Evolutionary conservation across 257 asterid species (phyloP), one percentile per base, ranked within the genome.

Genomic region (Fraxinus cuspidata): DNA sequence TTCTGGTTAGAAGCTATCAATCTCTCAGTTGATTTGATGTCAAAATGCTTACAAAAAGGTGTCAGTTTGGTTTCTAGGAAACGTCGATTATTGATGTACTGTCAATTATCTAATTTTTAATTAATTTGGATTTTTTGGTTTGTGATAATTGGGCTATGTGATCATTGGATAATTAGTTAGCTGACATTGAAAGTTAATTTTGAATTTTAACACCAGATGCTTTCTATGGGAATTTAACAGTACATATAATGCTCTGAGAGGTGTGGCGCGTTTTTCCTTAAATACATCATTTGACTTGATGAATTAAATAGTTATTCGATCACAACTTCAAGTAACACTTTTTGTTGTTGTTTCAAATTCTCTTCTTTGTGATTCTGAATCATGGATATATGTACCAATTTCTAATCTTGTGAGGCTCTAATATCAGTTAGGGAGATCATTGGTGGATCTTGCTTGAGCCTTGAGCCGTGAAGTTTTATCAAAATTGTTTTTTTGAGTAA

Each of bases 401-500:
- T 71, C 72, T 38, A 32, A 29, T 56, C 51, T 15, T 75, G 69
- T 21, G 64, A 67, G 78, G 85, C 80, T 38, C 3, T 60, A 58
- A 29, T 29, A 31, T 76, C 53, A 53, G 72, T 60, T 73, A 9
- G 18, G 64, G 78, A 18, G 72, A 68, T 60, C 53, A 71, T n/a
- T 71, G 42, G 23, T 5, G 42, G 58, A 72, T 71, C 47, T 58
- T 32, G 85, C 82, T 56, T 81, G 81, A 86, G 79, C 78, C 83
- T 49, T 81, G 81, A 87, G 81, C 78, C 15, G 82, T 78, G 85
- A 81, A 70, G 47, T 47, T 35, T 64, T 38, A 31, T 53, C 34
- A 51, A 83, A 77, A 91, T 89, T 93, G 79, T 76, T 75, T 70
- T 85, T 44, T 66, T 74, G 28, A 58, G 38, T 25, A 83, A 81